Percentiles rank a stretch among this genome's conserved stretches.
These are phyloP conservation scores for Mucor lusitanicus DNA, from an alignment of 371 early-diverging fungal species.

Conservation along the genomic window DNA sequence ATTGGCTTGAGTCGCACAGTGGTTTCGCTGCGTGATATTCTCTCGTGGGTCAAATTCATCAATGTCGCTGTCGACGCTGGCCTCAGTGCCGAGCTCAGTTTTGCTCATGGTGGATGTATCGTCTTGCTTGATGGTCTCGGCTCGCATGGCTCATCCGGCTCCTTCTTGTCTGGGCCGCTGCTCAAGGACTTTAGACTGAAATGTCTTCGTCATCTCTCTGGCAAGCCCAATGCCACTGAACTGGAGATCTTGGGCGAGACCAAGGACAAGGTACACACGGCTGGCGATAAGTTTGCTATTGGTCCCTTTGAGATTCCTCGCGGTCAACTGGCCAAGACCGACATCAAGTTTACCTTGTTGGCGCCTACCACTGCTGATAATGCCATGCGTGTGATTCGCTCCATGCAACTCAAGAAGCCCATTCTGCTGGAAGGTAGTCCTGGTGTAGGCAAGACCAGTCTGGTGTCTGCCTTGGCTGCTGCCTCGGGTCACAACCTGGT, in stretches of 20 bases:
- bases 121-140: conserved; percentile 95
- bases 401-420: conserved; percentile 91
- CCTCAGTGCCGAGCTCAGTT: conserved; percentile 50
- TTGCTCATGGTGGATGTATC: conserved; percentile 91
- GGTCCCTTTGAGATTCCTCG: conserved; percentile 78
- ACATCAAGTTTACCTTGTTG: conserved; percentile 75
- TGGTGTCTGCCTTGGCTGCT: conserved; percentile 87
- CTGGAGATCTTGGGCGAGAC: conserved; percentile 50
- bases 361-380: conserved; percentile 93
- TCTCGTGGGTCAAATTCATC: conserved; percentile 93
- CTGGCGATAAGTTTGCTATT: conserved; percentile 61
- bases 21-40: conserved; percentile 86
- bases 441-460: conserved; percentile 97
- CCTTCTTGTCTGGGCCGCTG: conserved; percentile 51
- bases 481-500: conserved; percentile 83
- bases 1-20: conserved; percentile 52
- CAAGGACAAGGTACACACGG: conserved; percentile 40
- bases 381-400: conserved; percentile 92
- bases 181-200: conserved; percentile 54
- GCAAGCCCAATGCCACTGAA: conserved; percentile 32
- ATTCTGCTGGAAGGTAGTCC: conserved; percentile 98
- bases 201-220: conserved; percentile 54
- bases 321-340: conserved; percentile 55
- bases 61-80: conserved; percentile 47
- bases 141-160: conserved; percentile 83